A percentile compares a stretch with the other conserved stretches of the same genome.
These are phyloP conservation scores for Schwanniomyces sp. DNA, from an alignment of 805 yeast species.

Conservation along the genomic window DNA sequence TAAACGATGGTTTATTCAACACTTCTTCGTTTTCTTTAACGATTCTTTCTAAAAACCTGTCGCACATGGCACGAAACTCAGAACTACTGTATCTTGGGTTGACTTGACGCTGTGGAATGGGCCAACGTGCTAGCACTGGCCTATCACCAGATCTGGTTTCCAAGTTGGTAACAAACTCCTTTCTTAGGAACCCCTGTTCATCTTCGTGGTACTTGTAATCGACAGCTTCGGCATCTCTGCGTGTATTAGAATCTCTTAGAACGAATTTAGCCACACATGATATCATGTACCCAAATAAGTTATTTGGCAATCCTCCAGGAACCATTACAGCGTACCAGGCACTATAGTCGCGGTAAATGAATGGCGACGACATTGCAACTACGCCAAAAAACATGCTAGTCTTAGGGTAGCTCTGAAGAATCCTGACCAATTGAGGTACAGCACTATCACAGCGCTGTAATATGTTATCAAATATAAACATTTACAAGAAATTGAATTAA, in stretches of 20 bases:
- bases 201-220: neutral
- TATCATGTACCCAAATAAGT: neutral
- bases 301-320: constrained; percentile 4
- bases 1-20: neutral
- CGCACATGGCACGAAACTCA: neutral
- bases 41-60: neutral
- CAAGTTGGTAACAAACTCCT: neutral
- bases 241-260: neutral
- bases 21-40: neutral
- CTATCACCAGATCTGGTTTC: neutral
- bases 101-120: constrained; percentile 5
- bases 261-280: constrained; percentile 1
- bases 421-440: neutral
- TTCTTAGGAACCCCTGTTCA: neutral
- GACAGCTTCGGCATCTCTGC: neutral
- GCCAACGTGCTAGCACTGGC: constrained; percentile 4
- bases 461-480: neutral
- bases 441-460: neutral
- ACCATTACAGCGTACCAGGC: constrained; percentile 1
- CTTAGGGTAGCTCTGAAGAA: neutral
- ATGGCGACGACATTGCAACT: neutral
- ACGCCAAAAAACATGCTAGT: neutral
- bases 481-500: too few species aligned
- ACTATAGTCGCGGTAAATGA: constrained; percentile 1
- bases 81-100: neutral